Base-by-base conservation (phyloP, 2,329 filamentous ascomycete species). In the Capronia epimyces region DNA sequence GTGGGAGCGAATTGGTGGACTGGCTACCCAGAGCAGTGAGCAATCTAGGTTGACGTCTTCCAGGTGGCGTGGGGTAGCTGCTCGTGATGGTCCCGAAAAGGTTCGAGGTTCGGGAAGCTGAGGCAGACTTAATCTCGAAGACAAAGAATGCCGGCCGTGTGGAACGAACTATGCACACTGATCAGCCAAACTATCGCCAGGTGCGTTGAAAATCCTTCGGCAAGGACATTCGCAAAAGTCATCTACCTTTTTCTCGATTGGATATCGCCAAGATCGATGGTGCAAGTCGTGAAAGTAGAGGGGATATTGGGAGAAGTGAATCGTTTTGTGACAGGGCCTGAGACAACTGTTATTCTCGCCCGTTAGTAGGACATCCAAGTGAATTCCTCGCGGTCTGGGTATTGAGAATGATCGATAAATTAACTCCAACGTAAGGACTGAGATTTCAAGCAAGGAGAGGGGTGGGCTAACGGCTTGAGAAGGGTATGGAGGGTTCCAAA, bases 151-250 rank as follows among this genome's bases (percentile, higher is more conserved):
- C 62, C 62, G 60, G 59, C 57, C 25, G 56, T 57, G 55, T 56
- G 57, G 56, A 55, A 65, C 63, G 64, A 70, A 70, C 68, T 71
- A 64, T 57, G 58, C 46, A 61, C 60, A 62, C 59, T 62, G 55
- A 68, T 70, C 60, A 70, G 67, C 61, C 56, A 60, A 67, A 65
- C 59, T 61, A 43, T 52, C 22, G 41, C 42, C 53, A 44, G 53
- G 34, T 46, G 29, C 40, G 18, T 49, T 55, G 20, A 34, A 46
- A 52, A 55, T 47, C 31, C 39, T 46, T 31, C 32, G 24, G 37
- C 41, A 44, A 48, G 43, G 42, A 31, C 24, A 21, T 25, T 32
- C 34, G 27, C 24, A 49, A 46, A 41, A 42, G 43, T 49, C 47
- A 7, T 25, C 39, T 44, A 55, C 53, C 45, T 52, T 46, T 50